Base-by-base conservation (phyloP, 1,139 yeast species). In the Geotrichum candidum region DNA sequence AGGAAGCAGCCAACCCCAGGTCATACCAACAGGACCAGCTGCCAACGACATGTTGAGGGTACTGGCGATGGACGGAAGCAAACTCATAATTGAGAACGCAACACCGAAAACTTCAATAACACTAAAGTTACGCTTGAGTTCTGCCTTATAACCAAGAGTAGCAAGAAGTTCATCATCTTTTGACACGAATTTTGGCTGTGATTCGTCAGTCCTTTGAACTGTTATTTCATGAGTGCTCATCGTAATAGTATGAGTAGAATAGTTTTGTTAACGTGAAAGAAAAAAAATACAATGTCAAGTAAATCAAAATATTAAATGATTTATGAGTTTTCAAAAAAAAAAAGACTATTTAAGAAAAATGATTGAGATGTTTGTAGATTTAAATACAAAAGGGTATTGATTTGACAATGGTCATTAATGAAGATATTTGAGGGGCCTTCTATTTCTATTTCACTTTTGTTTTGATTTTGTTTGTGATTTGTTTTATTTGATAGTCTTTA, bases 31-130 rank as follows among this genome's bases (percentile, higher is more conserved):
- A 0, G 85, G 82, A 0, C 87, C 87, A 1, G 82, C 81, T 82
- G 87, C 65, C 38, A 79, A 66, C 52, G 77, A 74, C 60, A 74
- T 73, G 33, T 72, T 68, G 41, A 79, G 69, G 50, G 78, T 76
- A 27, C 80, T 74, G 2, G 77, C 76, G 53, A 87, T 84, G 11
- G 91, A 86, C 2, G 94, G 92, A 61, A 87, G 77, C 61, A 87
- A 77, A 4, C 90, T 89, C 70, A 87, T 78, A 60, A 87, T 89
- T 11, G 89, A 83, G 74, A 87, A 87, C n/a, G 90, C 85, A 45
- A 74, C 73, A 27, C 77, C 76, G 63, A 74, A 74, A 33, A 86
- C 88, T 52, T 86, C 84, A 65, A 87, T 82, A 0, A 87, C 81
- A 2, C 88, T 79, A 67, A 75, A 76, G 67, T 87, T 90, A 70